Conservation (phyloP, 2,329 filamentous ascomycete genomes). For the Talaromyces rugulosus region DNA sequence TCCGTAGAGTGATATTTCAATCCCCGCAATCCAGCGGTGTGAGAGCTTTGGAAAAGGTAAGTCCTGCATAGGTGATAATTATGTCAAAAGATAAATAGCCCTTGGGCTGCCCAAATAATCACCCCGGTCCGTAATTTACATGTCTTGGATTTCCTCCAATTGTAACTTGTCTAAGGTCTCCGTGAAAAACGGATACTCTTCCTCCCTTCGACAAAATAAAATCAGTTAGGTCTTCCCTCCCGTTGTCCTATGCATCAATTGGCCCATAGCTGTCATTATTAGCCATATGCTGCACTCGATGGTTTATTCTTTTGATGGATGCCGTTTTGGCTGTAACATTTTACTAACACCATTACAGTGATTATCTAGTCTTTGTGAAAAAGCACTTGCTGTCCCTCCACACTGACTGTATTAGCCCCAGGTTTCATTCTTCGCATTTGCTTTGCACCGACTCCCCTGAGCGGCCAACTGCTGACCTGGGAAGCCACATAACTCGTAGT, state of each 20-base stretch:
- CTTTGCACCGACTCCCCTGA: background rate
- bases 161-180: background rate
- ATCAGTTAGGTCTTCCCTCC: background rate
- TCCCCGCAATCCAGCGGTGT: background rate
- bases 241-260: background rate
- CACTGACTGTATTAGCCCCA: background rate
- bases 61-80: background rate
- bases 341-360: background rate
- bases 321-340: background rate
- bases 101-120: background rate
- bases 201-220: background rate
- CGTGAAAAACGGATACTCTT: background rate
- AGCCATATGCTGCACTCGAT: background rate
- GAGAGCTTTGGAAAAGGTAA: background rate
- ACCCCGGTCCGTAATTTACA: background rate
- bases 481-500: background rate
- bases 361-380: background rate
- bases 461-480: background rate
- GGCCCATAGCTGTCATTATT: background rate
- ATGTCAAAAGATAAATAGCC: background rate
- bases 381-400: background rate
- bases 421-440: background rate
- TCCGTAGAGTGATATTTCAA: background rate
- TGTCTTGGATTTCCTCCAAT: background rate
- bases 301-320: background rate